Evolutionary conservation across 83 land plant species (phyloP).

Genomic region (Picea engelmannii): DNA sequence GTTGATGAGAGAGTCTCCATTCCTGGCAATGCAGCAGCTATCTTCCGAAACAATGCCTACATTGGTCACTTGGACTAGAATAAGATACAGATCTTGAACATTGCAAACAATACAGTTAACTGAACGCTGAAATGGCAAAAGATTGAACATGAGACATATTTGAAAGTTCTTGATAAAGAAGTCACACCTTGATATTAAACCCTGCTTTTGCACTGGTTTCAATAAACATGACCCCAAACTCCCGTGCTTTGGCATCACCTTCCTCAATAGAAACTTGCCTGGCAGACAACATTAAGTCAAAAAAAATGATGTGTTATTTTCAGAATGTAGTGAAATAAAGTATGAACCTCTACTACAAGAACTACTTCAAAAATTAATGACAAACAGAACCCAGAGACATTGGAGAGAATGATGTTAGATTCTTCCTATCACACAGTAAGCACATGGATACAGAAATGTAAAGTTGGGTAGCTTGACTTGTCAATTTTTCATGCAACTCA

Average conservation of each 20-base stretch:
- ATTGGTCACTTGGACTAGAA: not conserved
- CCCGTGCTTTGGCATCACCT: slow-evolving; percentile 81
- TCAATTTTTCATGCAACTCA: too few species aligned
- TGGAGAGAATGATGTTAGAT: too few species aligned
- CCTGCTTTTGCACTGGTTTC: slow-evolving; percentile 97
- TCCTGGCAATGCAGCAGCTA: slow-evolving; percentile 89
- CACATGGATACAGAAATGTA: too few species aligned
- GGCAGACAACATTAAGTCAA: too few species aligned
- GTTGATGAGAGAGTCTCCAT: slow-evolving; percentile 86
- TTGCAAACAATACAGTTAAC: not conserved
- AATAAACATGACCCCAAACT: slow-evolving; percentile 83
- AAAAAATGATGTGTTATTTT: too few species aligned
- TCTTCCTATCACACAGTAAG: too few species aligned
- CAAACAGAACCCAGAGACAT: too few species aligned
- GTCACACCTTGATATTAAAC: slow-evolving; percentile 78
- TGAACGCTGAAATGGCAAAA: not conserved
- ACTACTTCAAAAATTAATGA: too few species aligned
- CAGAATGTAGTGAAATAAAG: too few species aligned
- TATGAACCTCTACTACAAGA: too few species aligned
- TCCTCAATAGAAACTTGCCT: slow-evolving; percentile 95
- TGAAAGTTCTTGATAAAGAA: not conserved
- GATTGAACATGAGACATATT: not conserved
- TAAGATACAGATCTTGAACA: not conserved
- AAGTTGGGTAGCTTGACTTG: too few species aligned
- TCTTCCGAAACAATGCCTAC: slow-evolving; percentile 88